Evolutionary conservation across 2,329 filamentous ascomycete species (phyloP), one percentile per base, ranked within the genome.

Genomic region (Pestalotiopsis sp.): DNA sequence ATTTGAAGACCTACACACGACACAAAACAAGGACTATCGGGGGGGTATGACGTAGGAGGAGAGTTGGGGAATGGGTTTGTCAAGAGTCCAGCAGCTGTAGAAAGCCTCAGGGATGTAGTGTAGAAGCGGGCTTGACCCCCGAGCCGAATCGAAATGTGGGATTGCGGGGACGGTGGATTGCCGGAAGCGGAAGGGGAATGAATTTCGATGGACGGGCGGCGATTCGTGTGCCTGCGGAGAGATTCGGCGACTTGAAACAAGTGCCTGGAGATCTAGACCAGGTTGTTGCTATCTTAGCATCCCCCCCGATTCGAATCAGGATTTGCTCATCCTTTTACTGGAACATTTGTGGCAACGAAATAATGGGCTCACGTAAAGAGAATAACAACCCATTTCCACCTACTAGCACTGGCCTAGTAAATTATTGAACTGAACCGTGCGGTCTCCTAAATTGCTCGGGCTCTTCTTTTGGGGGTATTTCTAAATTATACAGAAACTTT

Each of bases 111-210:
- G 31, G 9, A 31, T 6, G 31, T 36, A 9, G 31, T 36, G 49
- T 39, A 23, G 20, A 52, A 20, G 45, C 45, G 45, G 45, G 45
- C 45, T 45, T 52, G 45, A 17, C 45, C 25, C 31, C 59, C 59
- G 59, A 62, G 36, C 52, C 23, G 41, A 62, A 13, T 52, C 31
- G 41, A 25, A 63, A 25, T 55, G 52, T 27, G 36, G 52, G 17
- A 38, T 58, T 49, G 64, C 65, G 67, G 66, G 67, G 62, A 65
- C 49, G 25, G 41, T 55, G 45, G 45, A 38, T 65, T 65, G 63
- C 63, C 63, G 49, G 49, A 65, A 57, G 31, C 63, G 63, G 63
- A 65, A 65, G 63, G 49, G 39, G 25, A 49, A 57, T 31, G 5
- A 57, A 55, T 23, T 45, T 17, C 45, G 27, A 65, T 55, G 57